Evolutionary conservation across 306 rosid genomes (phyloP).

Genomic region (Albizia julibrissin): DNA sequence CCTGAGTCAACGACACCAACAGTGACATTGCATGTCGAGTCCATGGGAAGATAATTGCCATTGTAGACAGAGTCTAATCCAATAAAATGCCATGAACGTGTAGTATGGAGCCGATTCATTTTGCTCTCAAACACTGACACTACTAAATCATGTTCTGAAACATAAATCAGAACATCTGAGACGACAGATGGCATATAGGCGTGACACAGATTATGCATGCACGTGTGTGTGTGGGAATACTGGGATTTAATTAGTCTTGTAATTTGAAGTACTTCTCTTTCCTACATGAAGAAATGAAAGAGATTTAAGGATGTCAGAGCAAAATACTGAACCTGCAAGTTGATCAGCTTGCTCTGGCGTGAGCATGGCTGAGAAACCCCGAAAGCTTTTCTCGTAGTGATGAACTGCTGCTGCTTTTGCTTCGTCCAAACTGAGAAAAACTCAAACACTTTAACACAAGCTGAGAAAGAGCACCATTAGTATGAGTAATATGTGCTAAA

Average conservation of each 20-base stretch:
- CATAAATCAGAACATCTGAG: slow-evolving; percentile 29
- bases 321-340: slow-evolving; percentile 48
- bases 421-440: slow-evolving; percentile 42
- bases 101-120: slow-evolving; percentile 56
- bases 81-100: slow-evolving; percentile 77
- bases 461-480: background rate
- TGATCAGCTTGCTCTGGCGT: slow-evolving; percentile 60
- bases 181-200: background rate
- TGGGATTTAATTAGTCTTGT: background rate
- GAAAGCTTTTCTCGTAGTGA: slow-evolving; percentile 67
- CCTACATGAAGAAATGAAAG: slow-evolving; percentile 3
- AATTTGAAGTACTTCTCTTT: no score
- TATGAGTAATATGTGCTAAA: background rate
- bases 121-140: slow-evolving; percentile 71
- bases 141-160: slow-evolving; percentile 50
- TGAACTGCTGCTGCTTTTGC: slow-evolving; percentile 54
- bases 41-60: slow-evolving; percentile 31
- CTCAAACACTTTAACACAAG: background rate
- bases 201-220: background rate
- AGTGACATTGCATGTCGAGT: slow-evolving; percentile 47
- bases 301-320: background rate
- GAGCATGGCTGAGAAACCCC: slow-evolving; percentile 75
- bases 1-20: slow-evolving; percentile 75
- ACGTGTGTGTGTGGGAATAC: background rate
- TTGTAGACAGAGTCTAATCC: slow-evolving; percentile 44